Base-by-base conservation (phyloP, 2,329 filamentous ascomycete species). In the Botrytis paeoniae region DNA sequence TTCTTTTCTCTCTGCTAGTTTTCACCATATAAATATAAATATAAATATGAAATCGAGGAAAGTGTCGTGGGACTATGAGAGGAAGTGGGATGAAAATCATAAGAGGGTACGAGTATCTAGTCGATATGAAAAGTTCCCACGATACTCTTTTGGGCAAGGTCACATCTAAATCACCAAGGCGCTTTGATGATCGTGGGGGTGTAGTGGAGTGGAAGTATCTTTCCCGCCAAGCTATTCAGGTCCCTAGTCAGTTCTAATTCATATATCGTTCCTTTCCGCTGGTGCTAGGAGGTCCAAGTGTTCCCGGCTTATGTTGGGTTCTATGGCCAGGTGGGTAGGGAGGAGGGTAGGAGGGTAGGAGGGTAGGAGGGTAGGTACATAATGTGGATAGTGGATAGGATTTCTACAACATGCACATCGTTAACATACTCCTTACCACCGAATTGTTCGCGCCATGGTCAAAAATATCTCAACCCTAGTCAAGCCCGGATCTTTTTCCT, bases 241-340 rank as follows among this genome's bases (percentile, higher is more conserved):
- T n/a, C 48, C 25, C 25, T 51, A 9, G 48, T 51, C 48, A 6
- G 25, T 51, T n/a, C 25, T n/a, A n/a, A n/a, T 51, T 14, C 22
- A n/a, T 14, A 14, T 5, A 51, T 51, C 48, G 51, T 29, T 32
- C n/a, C 39, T 22, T 63, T 39, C 62, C 62, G 62, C 62, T 65
- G 41, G 39, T 32, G 51, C 51, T 14, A n/a, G 29, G n/a, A 65
- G 62, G 62, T 65, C 62, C 62, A 45, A 45, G 48, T 68, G 64
- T 54, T 29, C n/a, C 35, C 20, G 63, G 14, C 51, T 54, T 22
- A 22, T 22, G 43, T 48, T 45, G 43, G 43, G 43, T 20, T 45
- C 43, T 45, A 45, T 20, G 43, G 3, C 43, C 18, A 22, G 43
- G 43, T 45, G 43, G n/a, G n/a, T n/a, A n/a, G 32, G 32, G 3